Evolutionary conservation across 129 eudicot genomes (phyloP), one percentile per base, ranked within the genome.

Genomic region (Sambucus nigra): DNA sequence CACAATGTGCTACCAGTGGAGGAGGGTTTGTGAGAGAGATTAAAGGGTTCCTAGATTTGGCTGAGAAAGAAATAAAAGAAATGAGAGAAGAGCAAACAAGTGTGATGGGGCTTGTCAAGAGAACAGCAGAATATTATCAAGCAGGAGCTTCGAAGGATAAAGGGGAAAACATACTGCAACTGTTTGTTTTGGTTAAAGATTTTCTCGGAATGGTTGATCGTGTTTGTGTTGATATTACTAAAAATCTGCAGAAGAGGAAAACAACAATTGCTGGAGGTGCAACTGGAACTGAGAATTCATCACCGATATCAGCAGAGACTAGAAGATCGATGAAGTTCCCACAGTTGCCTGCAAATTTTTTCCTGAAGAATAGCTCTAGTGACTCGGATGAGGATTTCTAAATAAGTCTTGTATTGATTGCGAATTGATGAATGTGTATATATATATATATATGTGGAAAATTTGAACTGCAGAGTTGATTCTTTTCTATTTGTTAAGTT

Each of bases 201-300:
- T 91, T 91, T 51, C 69, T 85, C 29, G 76, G 65, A 33, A 82
- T 82, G 95, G 99, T 91, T 47, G 99, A 91, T 63, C 72, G 70
- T 63, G 94, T 80, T 9, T 91, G 99, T 65, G 61, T 91, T 51
- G 95, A 91, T 11, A 86, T 91, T 60, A 77, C 99, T 28, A 67
- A 83, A 63, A 73, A 80, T 42, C 47, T 77, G 69, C 99, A 91
- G 76, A 87, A 76, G 80, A 79, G 49, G 53, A 85, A 64, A 76
- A 42, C 46, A 0, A 25, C 35, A 18, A 1, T 67, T 25, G 55
- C 72, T 4, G 49, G 50, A 1, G 73, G 59, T 38, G 72, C 55
- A 51, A 42, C 70, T 4, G 70, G 60, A 50, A 41, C 69, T 5
- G 25, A 31, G 4, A 27, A 32, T 23, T 25, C 77, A 21, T 69